phyloP scores from a whole-genome alignment of 306 rosid species.

The Castanospermum australe region DNA sequence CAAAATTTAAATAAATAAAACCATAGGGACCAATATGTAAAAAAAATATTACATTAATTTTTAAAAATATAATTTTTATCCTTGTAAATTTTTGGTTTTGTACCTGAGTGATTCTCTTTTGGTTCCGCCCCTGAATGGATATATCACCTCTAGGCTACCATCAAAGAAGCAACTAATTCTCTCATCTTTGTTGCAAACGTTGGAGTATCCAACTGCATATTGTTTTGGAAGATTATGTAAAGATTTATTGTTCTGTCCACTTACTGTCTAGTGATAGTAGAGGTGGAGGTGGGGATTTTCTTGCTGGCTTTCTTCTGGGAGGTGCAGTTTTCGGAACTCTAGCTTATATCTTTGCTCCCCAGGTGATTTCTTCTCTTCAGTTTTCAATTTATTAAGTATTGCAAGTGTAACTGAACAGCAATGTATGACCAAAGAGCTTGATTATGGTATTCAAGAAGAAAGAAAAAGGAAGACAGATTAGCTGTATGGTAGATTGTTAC shows the following conservation, averaged over 20 bases:
- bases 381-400: not conserved
- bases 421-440: not conserved
- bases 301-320: slow-evolving; percentile 71
- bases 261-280: slow-evolving; percentile 39
- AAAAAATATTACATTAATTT: too few relatives aligned
- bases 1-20: too few relatives aligned
- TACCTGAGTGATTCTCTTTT: too few relatives aligned
- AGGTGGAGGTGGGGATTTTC: slow-evolving; percentile 67
- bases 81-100: too few relatives aligned
- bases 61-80: too few relatives aligned
- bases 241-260: not conserved
- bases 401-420: not conserved
- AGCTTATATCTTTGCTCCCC: slow-evolving; percentile 75
- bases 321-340: slow-evolving; percentile 73
- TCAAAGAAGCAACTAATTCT: too few relatives aligned
- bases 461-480: not conserved
- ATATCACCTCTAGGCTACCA: too few relatives aligned
- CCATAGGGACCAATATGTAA: too few relatives aligned
- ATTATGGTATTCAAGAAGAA: not conserved
- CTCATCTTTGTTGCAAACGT: too few relatives aligned
- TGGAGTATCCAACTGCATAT: too few relatives aligned
- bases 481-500: not conserved
- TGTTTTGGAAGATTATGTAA: not conserved
- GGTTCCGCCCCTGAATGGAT: too few relatives aligned
- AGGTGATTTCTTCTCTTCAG: slow-evolving; percentile 44